Percentiles rank a stretch among this genome's conserved stretches.
phyloP scores from a whole-genome alignment of 306 rosid genomes.

The Cicer cuneatum region DNA sequence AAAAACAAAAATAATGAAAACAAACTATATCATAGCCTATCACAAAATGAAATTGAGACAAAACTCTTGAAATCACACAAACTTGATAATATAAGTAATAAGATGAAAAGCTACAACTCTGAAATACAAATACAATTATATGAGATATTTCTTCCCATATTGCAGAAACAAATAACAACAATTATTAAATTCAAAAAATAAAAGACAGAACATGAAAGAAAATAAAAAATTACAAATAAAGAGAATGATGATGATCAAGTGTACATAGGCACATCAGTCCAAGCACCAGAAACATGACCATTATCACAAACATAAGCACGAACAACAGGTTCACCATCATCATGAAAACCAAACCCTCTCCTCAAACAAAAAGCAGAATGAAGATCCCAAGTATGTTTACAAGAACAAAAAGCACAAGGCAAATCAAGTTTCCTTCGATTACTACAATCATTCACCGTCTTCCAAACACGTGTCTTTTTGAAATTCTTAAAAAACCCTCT shows the following conservation, averaged over 20 bases:
- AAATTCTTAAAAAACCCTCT: constrained; percentile 88
- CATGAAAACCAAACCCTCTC: constrained; percentile 77
- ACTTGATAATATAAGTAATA: not conserved
- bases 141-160: not conserved
- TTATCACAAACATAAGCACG: constrained; percentile 92
- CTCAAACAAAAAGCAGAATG: constrained; percentile 88
- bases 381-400: constrained; percentile 83
- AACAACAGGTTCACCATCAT: constrained; percentile 94
- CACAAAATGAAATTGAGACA: not conserved
- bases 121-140: not conserved
- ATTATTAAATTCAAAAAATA: not conserved
- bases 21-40: not conserved
- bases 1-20: too few species aligned
- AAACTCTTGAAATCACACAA: constrained; percentile 7
- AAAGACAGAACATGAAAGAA: not conserved
- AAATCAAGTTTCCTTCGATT: constrained; percentile 65
- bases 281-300: constrained; percentile 97
- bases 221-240: not conserved
- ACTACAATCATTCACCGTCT: constrained; percentile 75
- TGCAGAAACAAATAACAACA: not conserved
- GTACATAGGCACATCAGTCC: constrained; percentile 90
- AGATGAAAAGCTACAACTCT: not conserved
- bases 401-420: constrained; percentile 75
- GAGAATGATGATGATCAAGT: constrained; percentile 38
- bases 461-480: constrained; percentile 78